These are phyloP conservation scores for Paragyromitra xinjiangensis DNA, from an alignment of 495 filamentous ascomycete species.

Conservation along the genomic window DNA sequence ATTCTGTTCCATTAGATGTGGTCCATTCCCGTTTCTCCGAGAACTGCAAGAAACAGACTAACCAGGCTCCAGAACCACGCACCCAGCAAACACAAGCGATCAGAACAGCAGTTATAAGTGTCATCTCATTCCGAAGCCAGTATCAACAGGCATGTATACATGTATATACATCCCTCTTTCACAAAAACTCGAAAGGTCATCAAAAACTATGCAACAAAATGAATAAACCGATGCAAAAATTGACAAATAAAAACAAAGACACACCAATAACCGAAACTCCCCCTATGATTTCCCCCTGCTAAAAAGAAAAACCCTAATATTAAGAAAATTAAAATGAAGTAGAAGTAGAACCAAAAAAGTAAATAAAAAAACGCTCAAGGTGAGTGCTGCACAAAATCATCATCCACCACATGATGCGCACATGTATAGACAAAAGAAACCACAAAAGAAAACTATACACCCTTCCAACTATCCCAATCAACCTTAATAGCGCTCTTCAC, in stretches of 20 bases:
- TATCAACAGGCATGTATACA: conserved; percentile 18
- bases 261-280: conserved; percentile 34
- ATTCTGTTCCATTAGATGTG: no score
- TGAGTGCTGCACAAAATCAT: conserved; percentile 20
- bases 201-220: not conserved
- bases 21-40: no score
- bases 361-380: conserved; percentile 8
- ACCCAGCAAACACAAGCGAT: no score
- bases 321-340: conserved; percentile 10
- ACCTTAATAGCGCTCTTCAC: not conserved
- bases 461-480: not conserved
- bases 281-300: conserved; percentile 6
- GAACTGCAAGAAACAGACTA: no score
- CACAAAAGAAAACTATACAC: conserved; percentile 2
- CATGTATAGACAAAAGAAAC: conserved; percentile 19
- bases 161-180: conserved; percentile 1
- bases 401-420: conserved; percentile 18
- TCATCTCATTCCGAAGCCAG: conserved; percentile 14
- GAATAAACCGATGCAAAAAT: conserved; percentile 13
- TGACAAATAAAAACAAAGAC: conserved; percentile 19
- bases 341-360: not conserved
- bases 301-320: conserved; percentile 11
- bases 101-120: not conserved
- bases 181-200: not conserved
- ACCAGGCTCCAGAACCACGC: no score